Percentiles rank a stretch among this genome's conserved stretches.
Conservation (phyloP, 305 asterid species). For the Vinca major region DNA sequence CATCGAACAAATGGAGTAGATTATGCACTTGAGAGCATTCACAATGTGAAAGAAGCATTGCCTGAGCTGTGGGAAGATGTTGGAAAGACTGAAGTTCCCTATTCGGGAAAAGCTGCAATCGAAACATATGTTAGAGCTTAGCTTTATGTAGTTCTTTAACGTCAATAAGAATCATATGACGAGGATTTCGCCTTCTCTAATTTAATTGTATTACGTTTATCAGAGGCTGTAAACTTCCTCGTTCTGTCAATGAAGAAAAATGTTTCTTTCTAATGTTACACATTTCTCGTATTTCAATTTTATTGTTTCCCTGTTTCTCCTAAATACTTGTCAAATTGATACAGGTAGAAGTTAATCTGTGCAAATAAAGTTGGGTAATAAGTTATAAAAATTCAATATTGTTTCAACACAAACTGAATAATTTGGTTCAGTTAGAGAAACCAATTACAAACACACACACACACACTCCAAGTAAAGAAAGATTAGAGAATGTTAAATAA, state of each 20-base stretch:
- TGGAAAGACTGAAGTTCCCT: conserved; percentile 32
- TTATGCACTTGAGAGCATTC: conserved; percentile 76
- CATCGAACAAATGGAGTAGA: conserved; percentile 54
- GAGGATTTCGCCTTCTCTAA: conserved; percentile 8
- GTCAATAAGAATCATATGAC: background rate
- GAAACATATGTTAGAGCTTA: conserved; percentile 61
- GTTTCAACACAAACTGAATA: too few species aligned
- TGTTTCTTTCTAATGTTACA: background rate
- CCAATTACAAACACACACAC: too few species aligned
- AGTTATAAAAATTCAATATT: too few species aligned
- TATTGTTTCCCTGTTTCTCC: background rate
- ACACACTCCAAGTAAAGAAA: too few species aligned
- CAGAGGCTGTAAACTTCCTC: conserved; percentile 13
- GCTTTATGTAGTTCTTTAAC: background rate
- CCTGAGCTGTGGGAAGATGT: conserved; percentile 79
- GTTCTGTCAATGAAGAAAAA: background rate
- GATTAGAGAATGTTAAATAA: too few species aligned
- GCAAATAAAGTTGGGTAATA: too few species aligned
- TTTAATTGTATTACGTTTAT: conserved; percentile 16
- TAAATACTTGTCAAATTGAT: background rate
- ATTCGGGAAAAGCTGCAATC: conserved; percentile 41
- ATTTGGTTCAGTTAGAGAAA: too few species aligned
- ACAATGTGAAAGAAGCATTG: conserved; percentile 77
- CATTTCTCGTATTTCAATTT: background rate
- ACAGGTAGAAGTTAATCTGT: too few species aligned